Percentiles rank a stretch among this genome's conserved stretches.
Evolutionary conservation across 2,329 filamentous ascomycete genomes (phyloP).

Genomic region (Claviceps humidiphila): DNA sequence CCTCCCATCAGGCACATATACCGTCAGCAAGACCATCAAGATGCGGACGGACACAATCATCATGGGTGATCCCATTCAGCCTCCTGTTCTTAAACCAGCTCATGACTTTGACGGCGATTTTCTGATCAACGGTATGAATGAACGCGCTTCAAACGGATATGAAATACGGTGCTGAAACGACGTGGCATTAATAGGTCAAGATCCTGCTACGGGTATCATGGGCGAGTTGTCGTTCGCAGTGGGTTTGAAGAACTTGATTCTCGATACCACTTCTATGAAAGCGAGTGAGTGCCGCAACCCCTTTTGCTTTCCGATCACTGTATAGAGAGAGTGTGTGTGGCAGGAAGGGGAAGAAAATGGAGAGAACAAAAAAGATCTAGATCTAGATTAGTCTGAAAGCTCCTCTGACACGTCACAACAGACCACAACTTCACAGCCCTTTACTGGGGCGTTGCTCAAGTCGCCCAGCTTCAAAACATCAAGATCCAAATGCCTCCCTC

Average conservation of each 20-base stretch:
- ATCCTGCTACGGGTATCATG: constrained; percentile 17
- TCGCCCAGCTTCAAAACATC: constrained; percentile 27
- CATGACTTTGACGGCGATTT: constrained; percentile 20
- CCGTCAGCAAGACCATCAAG: constrained; percentile 23
- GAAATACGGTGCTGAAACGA: background rate
- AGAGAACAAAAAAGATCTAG: background rate
- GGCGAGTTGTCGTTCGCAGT: constrained; percentile 31
- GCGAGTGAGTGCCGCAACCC: constrained; percentile 11
- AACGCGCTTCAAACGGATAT: no score
- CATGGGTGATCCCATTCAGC: constrained; percentile 32
- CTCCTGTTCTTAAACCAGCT: constrained; percentile 27
- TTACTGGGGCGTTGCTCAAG: constrained; percentile 32
- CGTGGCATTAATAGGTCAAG: constrained; percentile 10
- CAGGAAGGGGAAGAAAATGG: background rate
- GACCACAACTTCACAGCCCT: constrained; percentile 25
- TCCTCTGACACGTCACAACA: constrained; percentile 1
- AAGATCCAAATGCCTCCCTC: constrained; percentile 27
- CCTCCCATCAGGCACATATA: constrained; percentile 29
- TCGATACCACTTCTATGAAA: constrained; percentile 26
- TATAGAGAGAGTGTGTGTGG: no score
- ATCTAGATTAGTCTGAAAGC: background rate
- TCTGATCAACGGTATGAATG: constrained; percentile 19
- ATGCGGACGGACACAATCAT: constrained; percentile 32
- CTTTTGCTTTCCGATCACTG: background rate
- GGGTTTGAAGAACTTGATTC: constrained; percentile 28